Base-by-base conservation (phyloP, 108 stramenopile genomes). In the Cyclotella sp. region DNA sequence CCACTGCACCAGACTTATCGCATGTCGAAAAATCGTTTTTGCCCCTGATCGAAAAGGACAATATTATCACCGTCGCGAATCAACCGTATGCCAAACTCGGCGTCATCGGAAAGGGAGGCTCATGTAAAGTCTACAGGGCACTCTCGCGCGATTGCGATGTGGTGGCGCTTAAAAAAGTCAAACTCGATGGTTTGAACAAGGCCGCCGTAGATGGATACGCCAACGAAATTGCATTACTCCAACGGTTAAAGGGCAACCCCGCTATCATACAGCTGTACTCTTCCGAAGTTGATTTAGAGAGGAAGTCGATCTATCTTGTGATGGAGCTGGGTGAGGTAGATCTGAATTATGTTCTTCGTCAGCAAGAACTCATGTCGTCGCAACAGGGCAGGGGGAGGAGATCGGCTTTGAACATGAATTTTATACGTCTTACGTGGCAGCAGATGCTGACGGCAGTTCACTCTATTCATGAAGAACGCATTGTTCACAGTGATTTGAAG, bases 361-460 rank as follows among this genome's bases (percentile, higher is more conserved):
- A 98, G 82, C 94, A 97, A 75, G 77, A 87, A 26, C n/a, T 78
- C 26, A 27, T 65, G 44, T 71, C 84, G 45, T 82, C 70, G 15
- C 65, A 70, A 63, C 75, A 70, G 57, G 67, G 61, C 4, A 70
- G 29, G 47, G 77, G 61, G 66, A 52, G 82, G 18, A 64, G 66
- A 64, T 76, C 84, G 39, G 79, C 72, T 28, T 81, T 97, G 59
- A 94, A 97, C 68, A 94, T 94, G 89, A 97, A 98, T 73, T 99
- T 98, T 76, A 94, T 98, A n/a, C 84, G 98, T 19, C 84, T 99
- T 7, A 93, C 97, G 16, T 99, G 98, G 98, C 95, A 98, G 85
- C 98, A 99, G 82, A 99, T 99, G 99, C 87, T 99, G 53, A 87
- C 86, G 68, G 98, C 98, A 18, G 99, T 99, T 6, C 93, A 98